Evolutionary conservation across 768 basidiomycete species (phyloP), one percentile per base, ranked within the genome.

Genomic region (Lanmaoa rubissima): DNA sequence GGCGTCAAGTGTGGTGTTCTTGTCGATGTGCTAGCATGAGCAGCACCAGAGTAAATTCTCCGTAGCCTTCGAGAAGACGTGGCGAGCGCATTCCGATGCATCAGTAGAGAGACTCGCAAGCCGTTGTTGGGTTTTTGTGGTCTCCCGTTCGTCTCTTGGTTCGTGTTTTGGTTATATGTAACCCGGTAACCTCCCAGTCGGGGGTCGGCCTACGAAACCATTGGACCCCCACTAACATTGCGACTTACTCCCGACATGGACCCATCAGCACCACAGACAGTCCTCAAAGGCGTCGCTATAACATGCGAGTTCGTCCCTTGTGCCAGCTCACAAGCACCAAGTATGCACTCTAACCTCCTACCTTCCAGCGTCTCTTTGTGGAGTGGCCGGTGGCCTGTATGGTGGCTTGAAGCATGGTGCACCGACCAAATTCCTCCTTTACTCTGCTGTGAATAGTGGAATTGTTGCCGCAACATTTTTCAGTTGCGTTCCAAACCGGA

Each of bases 271-370:
- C 64, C 72, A 36, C 62, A 68, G 55, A 83, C 79, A 28, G 76
- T 90, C 44, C 75, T 78, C 31, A 74, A 80, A 54, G 86, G 87
- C 54, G 82, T 86, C 28, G 65, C 81, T 59, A 71, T 80, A 73
- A 83, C 86, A 85, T 91, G 89, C 88, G 81, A 87, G 89, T 90
- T 83, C 84, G 86, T 87, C 74, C 63, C 62, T 57, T 57, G 45
- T 56, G 38, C 28, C 32, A 43, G 47, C 52, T 36, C 16, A 34
- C 50, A 36, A 41, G 53, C 54, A 48, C 42, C 28, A 55, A 61
- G 52, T 56, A 40, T 62, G 39, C 58, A 61, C 65, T 41, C 57
- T 72, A 55, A 70, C 64, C 62, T 68, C 64, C 66, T 60, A 67
- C 60, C 54, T 51, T 43, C 41, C 62, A 93, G 91, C 87, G 55